Percentiles rank a stretch among this genome's conserved stretches.
These are phyloP conservation scores for Trichopus zeylanicus DNA, from an alignment of 116 monocot genomes.

Conservation along the genomic window DNA sequence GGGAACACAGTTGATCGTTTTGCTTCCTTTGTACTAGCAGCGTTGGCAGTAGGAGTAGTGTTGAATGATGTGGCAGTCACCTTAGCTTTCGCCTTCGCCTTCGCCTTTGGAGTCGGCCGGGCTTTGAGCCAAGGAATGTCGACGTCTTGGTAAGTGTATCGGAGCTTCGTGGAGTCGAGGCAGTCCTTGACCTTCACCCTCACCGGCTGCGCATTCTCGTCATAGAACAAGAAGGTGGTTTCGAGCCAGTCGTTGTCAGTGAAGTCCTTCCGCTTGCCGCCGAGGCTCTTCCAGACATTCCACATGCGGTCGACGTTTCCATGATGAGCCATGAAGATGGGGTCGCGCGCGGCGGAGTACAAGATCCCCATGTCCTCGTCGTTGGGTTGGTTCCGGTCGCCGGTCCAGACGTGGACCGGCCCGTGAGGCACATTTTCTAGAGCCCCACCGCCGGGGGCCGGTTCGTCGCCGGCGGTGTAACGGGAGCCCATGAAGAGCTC, in stretches of 20 bases:
- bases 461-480: slow-evolving; percentile 9
- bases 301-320: slow-evolving; percentile 20
- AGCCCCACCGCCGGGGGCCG: slow-evolving; percentile 18
- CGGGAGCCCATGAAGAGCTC: slow-evolving; percentile 15
- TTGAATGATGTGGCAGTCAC: background rate
- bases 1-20: too few relatives aligned
- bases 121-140: slow-evolving; percentile 11
- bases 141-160: slow-evolving; percentile 16
- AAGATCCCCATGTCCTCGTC: slow-evolving; percentile 23
- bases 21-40: too few relatives aligned
- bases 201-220: slow-evolving; percentile 24
- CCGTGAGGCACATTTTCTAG: slow-evolving; percentile 19
- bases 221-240: slow-evolving; percentile 28
- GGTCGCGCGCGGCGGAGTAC: slow-evolving; percentile 21
- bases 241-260: slow-evolving; percentile 24
- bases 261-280: slow-evolving; percentile 4
- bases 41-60: too few relatives aligned
- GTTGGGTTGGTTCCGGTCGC: slow-evolving; percentile 15
- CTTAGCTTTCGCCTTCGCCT: background rate
- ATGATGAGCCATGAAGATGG: slow-evolving; percentile 20
- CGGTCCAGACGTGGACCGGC: slow-evolving; percentile 25
- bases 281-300: slow-evolving; percentile 20
- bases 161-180: slow-evolving; percentile 1
- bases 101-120: background rate
- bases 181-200: slow-evolving; percentile 13